These are phyloP conservation scores for Chlorella sorokiniana DNA, from an alignment of 139 green algal genomes.

Conservation along the genomic window DNA sequence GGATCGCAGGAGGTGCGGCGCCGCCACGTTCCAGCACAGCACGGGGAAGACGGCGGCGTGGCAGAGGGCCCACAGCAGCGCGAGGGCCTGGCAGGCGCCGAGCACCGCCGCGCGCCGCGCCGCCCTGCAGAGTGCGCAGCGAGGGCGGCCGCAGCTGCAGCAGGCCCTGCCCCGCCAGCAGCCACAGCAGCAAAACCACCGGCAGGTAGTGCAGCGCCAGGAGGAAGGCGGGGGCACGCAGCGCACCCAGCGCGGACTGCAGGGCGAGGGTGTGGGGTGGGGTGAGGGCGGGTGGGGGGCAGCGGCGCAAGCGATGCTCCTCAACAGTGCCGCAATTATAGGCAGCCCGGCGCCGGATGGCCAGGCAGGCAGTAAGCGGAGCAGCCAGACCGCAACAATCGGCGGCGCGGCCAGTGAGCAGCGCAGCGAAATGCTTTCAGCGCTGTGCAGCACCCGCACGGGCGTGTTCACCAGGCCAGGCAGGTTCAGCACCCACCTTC, in stretches of 20 bases:
- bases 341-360: too few relatives aligned
- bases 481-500: constrained; percentile 29
- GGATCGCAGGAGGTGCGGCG: constrained; percentile 16
- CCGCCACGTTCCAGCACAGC: constrained; percentile 25
- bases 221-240: constrained; percentile 28
- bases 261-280: constrained; percentile 7
- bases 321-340: too few relatives aligned
- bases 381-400: too few relatives aligned
- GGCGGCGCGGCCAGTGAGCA: too few relatives aligned
- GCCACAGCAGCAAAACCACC: constrained; percentile 5
- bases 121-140: constrained; percentile 21
- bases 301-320: too few relatives aligned
- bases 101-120: neutral
- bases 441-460: too few relatives aligned
- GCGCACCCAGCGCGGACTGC: constrained; percentile 26
- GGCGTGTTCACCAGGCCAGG: too few relatives aligned
- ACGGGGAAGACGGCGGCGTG: constrained; percentile 13
- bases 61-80: constrained; percentile 26
- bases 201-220: constrained; percentile 34
- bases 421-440: too few relatives aligned
- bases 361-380: too few relatives aligned
- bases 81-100: neutral
- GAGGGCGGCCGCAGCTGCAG: constrained; percentile 29
- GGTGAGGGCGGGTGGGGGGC: neutral
- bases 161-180: constrained; percentile 22